Evolutionary conservation across 148 eudicot genomes (phyloP), one percentile per base, ranked within the genome.

Genomic region (Rhododendron griersonianum): DNA sequence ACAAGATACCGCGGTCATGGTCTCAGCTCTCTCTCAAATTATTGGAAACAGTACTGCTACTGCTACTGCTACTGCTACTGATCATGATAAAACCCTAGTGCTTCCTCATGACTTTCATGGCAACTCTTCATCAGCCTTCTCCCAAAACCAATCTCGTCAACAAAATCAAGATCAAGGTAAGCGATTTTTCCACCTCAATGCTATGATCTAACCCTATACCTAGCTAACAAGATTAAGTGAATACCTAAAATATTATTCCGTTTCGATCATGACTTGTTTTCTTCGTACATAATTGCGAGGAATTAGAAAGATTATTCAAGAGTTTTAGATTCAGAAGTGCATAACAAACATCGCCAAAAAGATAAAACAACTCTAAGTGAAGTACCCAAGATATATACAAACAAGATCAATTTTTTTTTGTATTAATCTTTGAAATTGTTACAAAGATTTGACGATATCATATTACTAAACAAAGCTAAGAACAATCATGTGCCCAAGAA

Each of bases 11-110:
- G 89, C 88, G 15, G 94, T 91, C 89, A 92, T 93, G 89, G 95
- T 93, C 79, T 90, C 91, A 25, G 95, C 92, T 63, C 95, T 93
- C 37, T 75, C 93, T 80, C 95, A 92, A 78, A 93, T 93, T 37
- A 90, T 93, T 33, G 89, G 92, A 21, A 87, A 74, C 78, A 82
- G 23, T 14, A 33, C 7, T 3, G 61, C 4, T 14, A 13, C 23
- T 33, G 33, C 33, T 33, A 33, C n/a, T n/a, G n/a, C n/a, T n/a
- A n/a, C n/a, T 25, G 18, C 45, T 41, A 41, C 45, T 41, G 45
- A 41, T 41, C 44, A 61, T 81, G 65, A 80, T 28, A 25, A 69
- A 21, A 50, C 16, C 63, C 61, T 30, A 33, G 13, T 7, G 11
- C 23, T 71, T 71, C 41, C 37, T 71, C 76, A 3, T 14, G 39